Percentiles rank a stretch among this genome's conserved stretches.
These are phyloP conservation scores for Taiozyma onychis DNA, from an alignment of 1,139 yeast species.

Conservation along the genomic window DNA sequence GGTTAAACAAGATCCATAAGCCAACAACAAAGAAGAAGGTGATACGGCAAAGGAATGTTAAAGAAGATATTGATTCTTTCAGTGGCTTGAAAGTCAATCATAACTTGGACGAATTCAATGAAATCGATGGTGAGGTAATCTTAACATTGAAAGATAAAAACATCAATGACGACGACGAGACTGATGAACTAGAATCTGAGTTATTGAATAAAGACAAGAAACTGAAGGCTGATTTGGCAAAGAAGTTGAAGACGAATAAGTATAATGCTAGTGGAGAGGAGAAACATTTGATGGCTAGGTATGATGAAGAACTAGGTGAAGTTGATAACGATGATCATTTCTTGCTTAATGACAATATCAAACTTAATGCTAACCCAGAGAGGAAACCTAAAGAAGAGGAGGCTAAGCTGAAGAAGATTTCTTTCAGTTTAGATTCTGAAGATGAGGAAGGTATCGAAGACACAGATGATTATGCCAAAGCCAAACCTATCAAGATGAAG, in stretches of 20 bases:
- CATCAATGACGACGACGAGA: constrained; percentile 41
- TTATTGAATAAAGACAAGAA: constrained; percentile 32
- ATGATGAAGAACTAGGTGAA: constrained; percentile 16
- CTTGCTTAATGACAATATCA: constrained; percentile 10
- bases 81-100: constrained; percentile 44
- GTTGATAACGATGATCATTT: constrained; percentile 20
- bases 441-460: constrained; percentile 20
- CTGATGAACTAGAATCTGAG: constrained; percentile 43
- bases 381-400: constrained; percentile 18
- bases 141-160: constrained; percentile 61
- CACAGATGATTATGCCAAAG: constrained; percentile 21
- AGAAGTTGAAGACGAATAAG: constrained; percentile 23
- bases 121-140: constrained; percentile 37
- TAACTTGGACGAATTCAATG: constrained; percentile 32
- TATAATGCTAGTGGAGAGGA: constrained; percentile 13
- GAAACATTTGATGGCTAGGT: constrained; percentile 16
- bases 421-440: constrained; percentile 13
- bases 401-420: constrained; percentile 5
- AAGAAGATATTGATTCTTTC: constrained; percentile 24
- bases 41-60: constrained; percentile 5
- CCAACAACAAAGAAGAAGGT: constrained; percentile 1
- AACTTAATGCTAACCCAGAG: constrained; percentile 1
- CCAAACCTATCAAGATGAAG: constrained; percentile 42
- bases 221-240: constrained; percentile 26
- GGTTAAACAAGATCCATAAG: constrained; percentile 31